Base-by-base conservation (phyloP, 192 early-diverging fungal species). In the Coemansia guatemalensis region DNA sequence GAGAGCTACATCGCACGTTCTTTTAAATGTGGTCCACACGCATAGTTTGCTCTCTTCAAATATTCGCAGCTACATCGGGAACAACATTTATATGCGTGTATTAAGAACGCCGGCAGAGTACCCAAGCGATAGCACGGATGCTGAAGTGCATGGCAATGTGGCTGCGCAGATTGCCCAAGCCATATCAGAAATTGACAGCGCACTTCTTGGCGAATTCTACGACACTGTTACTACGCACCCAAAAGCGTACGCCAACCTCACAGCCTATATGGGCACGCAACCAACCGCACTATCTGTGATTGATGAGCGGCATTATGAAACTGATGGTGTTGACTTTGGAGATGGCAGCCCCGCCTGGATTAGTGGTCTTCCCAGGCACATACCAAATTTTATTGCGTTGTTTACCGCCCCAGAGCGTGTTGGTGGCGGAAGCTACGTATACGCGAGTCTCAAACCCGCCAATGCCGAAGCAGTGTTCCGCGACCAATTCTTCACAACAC, bases 351-450 rank as follows among this genome's bases (percentile, higher is more conserved):
- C 76, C 3, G 29, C 64, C 7, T 73, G 70, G 71, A 56, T 79
- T 48, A 72, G 75, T 22, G 75, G 68, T 1, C 67, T 68, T 20
- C 54, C 61, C 20, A 25, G 53, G 35, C 65, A 71, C 41, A 60
- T 72, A 56, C 69, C 75, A 5, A 78, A 78, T 32, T 62, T 78
- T 52, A 53, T 72, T 3, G 75, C 75, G 2, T 54, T 63, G 7
- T 61, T 71, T 23, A 39, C 62, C 4, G 57, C 62, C 8, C 53
- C 57, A 4, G 48, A 30, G 49, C n/a, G 25, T 29, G 25, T 27
- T 1, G 66, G 33, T 4, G 33, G 30, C 44, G 75, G 66, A 11
- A 52, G 58, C 20, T 30, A 58, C 29, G 20, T 78, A 2, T 78
- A 65, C 22, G 62, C 56, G 14, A 71, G 65, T 18, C 65, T 68